phyloP scores from a whole-genome alignment of 176 grass and related monocot genomes.

The Secale cereale region DNA sequence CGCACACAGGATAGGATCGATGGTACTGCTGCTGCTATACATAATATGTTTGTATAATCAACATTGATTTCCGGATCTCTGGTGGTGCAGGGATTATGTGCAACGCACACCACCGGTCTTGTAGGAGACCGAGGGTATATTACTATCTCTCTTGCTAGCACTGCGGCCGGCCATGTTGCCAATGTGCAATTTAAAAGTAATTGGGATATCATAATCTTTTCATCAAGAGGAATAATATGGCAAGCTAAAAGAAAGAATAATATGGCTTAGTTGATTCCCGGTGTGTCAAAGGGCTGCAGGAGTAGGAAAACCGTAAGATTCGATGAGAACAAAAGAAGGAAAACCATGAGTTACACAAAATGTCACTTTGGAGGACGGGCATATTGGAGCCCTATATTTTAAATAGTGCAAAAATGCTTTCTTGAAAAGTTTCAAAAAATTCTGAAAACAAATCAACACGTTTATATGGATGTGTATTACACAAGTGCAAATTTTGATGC shows the following conservation, averaged over 20 bases:
- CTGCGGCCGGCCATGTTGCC: background rate
- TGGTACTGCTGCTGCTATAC: background rate
- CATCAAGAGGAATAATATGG: too few species aligned
- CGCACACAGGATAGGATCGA: background rate
- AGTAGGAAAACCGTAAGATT: background rate
- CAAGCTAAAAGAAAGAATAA: background rate
- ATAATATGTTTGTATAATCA: background rate
- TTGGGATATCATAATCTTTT: too few species aligned
- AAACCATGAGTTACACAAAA: too few species aligned
- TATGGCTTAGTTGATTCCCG: background rate
- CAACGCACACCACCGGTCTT: background rate
- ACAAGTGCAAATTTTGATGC: too few species aligned
- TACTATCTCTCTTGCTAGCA: background rate
- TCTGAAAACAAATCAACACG: too few species aligned
- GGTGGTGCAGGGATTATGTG: slow-evolving; percentile 8
- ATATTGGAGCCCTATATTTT: too few species aligned
- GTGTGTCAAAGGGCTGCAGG: background rate
- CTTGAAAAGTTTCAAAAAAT: too few species aligned
- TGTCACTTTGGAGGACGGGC: too few species aligned
- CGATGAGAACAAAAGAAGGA: too few species aligned
- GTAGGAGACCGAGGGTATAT: slow-evolving; percentile 11
- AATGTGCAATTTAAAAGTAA: too few species aligned
- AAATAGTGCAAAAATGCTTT: too few species aligned
- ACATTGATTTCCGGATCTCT: background rate
- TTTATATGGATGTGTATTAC: too few species aligned